A percentile compares a stretch with the other conserved stretches of the same genome.
phyloP scores from a whole-genome alignment of 2,329 filamentous ascomycete genomes.

The Neodidymelliopsis sp. region DNA sequence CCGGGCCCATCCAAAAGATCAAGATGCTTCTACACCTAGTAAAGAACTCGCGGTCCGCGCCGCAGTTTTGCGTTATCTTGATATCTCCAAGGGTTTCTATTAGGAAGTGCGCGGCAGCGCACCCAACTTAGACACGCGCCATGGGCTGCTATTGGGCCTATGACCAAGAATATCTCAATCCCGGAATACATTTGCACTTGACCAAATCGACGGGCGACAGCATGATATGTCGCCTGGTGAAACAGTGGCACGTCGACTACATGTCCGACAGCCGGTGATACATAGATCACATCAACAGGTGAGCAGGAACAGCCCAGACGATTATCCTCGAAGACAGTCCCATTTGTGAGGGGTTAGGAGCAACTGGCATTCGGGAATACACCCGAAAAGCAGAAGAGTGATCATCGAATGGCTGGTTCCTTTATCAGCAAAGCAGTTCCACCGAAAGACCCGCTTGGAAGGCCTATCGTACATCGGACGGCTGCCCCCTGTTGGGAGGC shows the following conservation, averaged over 20 bases:
- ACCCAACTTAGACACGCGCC: not conserved
- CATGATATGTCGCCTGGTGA: not conserved
- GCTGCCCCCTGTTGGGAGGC: conserved; percentile 2
- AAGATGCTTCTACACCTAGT: no score
- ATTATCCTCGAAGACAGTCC: no score
- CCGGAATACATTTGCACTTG: not conserved
- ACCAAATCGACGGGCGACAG: not conserved
- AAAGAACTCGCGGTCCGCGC: not conserved
- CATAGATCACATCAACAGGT: not conserved
- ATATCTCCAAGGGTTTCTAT: not conserved
- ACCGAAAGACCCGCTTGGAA: not conserved
- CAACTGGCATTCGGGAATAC: no score
- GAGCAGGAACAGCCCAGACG: no score
- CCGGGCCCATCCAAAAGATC: no score
- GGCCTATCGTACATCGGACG: not conserved
- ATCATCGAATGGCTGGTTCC: no score
- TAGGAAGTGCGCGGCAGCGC: not conserved
- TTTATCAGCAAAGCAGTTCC: not conserved
- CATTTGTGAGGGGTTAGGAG: no score
- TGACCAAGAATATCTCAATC: no score
- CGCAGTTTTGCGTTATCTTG: not conserved
- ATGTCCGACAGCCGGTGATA: not conserved
- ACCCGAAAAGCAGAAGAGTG: no score
- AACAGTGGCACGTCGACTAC: not conserved
- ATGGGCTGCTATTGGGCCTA: not conserved